phyloP scores from a whole-genome alignment of 2,329 filamentous ascomycete species.

The Aspergillus costaricaensis region DNA sequence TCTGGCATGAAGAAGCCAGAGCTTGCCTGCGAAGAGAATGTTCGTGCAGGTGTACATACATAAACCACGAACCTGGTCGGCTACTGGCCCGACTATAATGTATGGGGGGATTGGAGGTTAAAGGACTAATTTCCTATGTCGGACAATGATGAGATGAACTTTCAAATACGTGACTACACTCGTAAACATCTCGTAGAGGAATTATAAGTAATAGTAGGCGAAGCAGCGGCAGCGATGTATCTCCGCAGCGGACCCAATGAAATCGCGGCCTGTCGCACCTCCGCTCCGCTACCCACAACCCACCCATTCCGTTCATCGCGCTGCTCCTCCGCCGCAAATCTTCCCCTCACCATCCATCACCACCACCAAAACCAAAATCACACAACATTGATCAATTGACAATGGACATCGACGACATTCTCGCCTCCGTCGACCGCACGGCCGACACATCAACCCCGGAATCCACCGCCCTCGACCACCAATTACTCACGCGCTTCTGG shows the following conservation, averaged over 20 bases:
- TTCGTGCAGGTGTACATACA: slow-evolving; percentile 39
- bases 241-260: not conserved
- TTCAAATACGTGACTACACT: no score
- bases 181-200: no score
- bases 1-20: slow-evolving; percentile 8
- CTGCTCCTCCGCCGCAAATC: slow-evolving; percentile 7
- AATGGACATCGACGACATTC: slow-evolving; percentile 78
- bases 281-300: slow-evolving; percentile 20
- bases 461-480: slow-evolving; percentile 65
- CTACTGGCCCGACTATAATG: slow-evolving; percentile 27
- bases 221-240: slow-evolving; percentile 5
- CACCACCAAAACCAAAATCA: not conserved
- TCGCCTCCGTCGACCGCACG: slow-evolving; percentile 69
- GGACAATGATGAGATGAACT: slow-evolving; percentile 15
- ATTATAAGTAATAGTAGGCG: no score
- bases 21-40: slow-evolving; percentile 5
- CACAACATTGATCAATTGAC: no score
- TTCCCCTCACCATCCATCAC: not conserved
- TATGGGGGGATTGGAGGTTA: slow-evolving; percentile 26
- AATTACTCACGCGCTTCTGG: slow-evolving; percentile 88
- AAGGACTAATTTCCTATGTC: slow-evolving; percentile 36
- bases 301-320: slow-evolving; percentile 7
- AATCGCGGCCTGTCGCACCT: slow-evolving; percentile 13
- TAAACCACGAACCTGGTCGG: slow-evolving; percentile 21
- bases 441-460: slow-evolving; percentile 43